Base-by-base conservation (phyloP, 1,284 basidiomycete species). In the Coriolopsis trogii region DNA sequence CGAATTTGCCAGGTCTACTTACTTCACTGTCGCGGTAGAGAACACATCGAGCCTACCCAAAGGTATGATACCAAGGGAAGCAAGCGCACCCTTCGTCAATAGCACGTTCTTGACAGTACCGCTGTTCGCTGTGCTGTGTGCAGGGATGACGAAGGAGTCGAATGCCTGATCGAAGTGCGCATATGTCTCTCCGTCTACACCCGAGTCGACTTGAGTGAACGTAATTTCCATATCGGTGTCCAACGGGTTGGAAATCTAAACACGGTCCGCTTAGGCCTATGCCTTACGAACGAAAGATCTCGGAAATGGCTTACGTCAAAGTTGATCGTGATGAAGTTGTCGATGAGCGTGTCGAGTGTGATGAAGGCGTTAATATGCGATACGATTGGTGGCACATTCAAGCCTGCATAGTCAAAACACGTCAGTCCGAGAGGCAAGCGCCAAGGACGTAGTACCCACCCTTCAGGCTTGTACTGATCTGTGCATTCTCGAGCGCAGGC, bases 91-190 rank as follows among this genome's bases (percentile, higher is more conserved):
- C 62, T 85, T 70, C 0, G 78, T 76, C 28, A 88, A 71, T 15
- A 81, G 55, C 6, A 88, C 85, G 41, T 85, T 76, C 1, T 66
- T 63, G 48, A 87, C 76, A 2, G 63, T 66, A 4, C 82, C 82
- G 29, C 79, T 82, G 61, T 84, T 85, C 39, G 77, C 79, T 0
- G 79, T 82, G 50, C 78, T 66, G 15, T 78, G 75, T 0, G 84
- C 72, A 0, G 84, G 83, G 20, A 88, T 69, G 33, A 81, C 71
- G 52, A 85, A 85, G 56, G 64, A 71, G 23, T 71, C 67, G 65
- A 87, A 86, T 1, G 70, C 38, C 51, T 80, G 76, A 21, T 73
- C 71, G 63, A 88, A 86, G 55, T 77, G 76, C 3, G 86, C 83
- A 56, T 76, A 88, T 1, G 72, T 76, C 34, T 70, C 63, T 4